Percentiles rank a stretch among this genome's conserved stretches.
These are phyloP conservation scores for Tilletia indica DNA, from an alignment of 1,284 basidiomycete species.

Conservation along the genomic window DNA sequence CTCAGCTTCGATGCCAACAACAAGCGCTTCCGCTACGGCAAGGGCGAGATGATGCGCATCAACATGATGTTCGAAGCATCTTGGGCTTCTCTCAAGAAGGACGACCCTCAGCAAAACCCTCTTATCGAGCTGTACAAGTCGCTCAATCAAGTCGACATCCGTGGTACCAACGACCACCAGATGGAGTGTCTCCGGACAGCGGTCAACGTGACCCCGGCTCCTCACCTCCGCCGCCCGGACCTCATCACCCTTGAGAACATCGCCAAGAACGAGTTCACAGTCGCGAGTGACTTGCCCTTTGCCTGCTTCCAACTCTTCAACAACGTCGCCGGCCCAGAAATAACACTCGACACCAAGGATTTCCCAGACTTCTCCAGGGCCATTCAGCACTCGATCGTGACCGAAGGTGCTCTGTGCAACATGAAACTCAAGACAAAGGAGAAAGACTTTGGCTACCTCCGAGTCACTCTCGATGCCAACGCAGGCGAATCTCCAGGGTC, in stretches of 20 bases:
- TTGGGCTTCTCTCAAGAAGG: not conserved
- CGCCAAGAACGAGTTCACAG: not conserved
- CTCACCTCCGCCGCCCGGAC: not conserved
- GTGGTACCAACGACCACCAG: not conserved
- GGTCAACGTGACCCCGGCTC: not conserved
- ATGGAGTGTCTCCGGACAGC: not conserved
- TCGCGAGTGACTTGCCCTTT: not conserved
- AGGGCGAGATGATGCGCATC: slow-evolving; percentile 4
- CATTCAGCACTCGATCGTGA: not conserved
- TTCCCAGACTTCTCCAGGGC: not conserved
- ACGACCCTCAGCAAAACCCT: not conserved
- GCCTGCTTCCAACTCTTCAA: not conserved
- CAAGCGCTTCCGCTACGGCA: not conserved
- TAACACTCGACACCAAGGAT: not conserved
- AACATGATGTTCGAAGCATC: not conserved
- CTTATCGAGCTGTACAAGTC: not conserved
- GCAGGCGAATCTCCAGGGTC: not conserved
- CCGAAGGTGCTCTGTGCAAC: not conserved
- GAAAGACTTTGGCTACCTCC: not conserved
- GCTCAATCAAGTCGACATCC: not conserved
- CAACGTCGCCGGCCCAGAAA: not conserved
- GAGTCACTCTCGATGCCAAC: not conserved
- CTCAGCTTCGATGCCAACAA: not conserved
- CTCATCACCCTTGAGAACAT: not conserved
- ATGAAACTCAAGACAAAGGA: not conserved